Evolutionary conservation across 352 stramenopile genomes (phyloP).

Genomic region (Phytopythium oedochilum): DNA sequence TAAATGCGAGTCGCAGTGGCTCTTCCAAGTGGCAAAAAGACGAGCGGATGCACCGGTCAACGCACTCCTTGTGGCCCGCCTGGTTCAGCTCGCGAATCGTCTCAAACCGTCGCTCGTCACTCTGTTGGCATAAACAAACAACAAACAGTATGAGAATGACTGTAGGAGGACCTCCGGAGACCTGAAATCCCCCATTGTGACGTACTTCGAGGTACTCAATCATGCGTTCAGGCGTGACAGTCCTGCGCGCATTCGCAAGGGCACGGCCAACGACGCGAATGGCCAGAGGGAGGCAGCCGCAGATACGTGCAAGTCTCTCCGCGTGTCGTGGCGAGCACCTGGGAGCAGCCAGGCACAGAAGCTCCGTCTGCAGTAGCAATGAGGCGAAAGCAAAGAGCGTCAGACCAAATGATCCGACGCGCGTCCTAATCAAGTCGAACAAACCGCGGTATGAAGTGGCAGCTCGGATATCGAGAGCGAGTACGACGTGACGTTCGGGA

Average conservation of each 20-base stretch:
- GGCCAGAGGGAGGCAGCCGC: constrained; percentile 72
- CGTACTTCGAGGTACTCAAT: constrained; percentile 71
- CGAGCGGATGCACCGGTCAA: constrained; percentile 77
- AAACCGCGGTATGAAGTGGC: constrained; percentile 61
- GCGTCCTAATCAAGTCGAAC: not conserved
- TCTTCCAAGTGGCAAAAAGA: constrained; percentile 78
- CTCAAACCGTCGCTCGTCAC: constrained; percentile 63
- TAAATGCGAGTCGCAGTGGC: constrained; percentile 68
- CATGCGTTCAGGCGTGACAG: constrained; percentile 71
- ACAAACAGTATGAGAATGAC: not conserved
- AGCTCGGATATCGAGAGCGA: constrained; percentile 74
- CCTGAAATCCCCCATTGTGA: too few species aligned
- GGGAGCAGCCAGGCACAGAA: constrained; percentile 62
- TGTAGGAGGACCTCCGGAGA: too few species aligned
- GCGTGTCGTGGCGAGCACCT: constrained; percentile 57
- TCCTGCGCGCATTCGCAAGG: constrained; percentile 70
- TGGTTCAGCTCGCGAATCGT: constrained; percentile 74
- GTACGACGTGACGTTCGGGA: constrained; percentile 73
- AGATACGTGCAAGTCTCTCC: constrained; percentile 63
- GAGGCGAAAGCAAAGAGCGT: not conserved
- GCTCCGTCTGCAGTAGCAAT: constrained; percentile 37
- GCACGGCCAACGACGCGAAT: constrained; percentile 75
- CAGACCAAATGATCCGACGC: not conserved
- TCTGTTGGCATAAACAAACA: constrained; percentile 15
- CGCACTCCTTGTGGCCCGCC: constrained; percentile 69